Percentiles rank a stretch among this genome's conserved stretches.
These are phyloP conservation scores for Trichoderma sp. DNA, from an alignment of 2,329 filamentous ascomycete genomes.

Conservation along the genomic window DNA sequence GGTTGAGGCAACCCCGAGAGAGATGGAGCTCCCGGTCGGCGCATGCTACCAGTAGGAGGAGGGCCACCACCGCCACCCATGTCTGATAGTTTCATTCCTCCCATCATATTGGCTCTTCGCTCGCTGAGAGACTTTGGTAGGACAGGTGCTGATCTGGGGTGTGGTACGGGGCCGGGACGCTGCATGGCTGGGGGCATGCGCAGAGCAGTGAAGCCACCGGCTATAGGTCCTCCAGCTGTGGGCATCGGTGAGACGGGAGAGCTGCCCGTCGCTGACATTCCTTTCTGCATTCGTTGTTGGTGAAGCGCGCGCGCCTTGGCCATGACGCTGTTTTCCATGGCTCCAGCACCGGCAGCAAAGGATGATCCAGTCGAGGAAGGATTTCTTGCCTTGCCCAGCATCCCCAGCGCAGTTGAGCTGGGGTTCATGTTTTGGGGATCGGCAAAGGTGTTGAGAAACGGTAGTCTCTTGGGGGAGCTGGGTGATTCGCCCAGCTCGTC, in stretches of 20 bases:
- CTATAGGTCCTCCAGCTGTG: conserved; percentile 39
- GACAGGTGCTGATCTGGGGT: conserved; percentile 56
- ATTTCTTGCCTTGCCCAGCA: conserved; percentile 66
- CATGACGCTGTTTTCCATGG: conserved; percentile 46
- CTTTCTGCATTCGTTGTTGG: conserved; percentile 49
- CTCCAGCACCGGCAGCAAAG: conserved; percentile 36
- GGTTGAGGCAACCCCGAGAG: conserved; percentile 44
- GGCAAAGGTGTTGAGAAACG: conserved; percentile 61
- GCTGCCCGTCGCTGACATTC: conserved; percentile 38
- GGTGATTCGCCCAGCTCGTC: conserved; percentile 42
- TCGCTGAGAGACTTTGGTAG: conserved; percentile 64
- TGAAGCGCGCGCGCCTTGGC: conserved; percentile 52
- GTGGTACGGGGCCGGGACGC: conserved; percentile 51
- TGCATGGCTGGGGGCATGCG: conserved; percentile 45
- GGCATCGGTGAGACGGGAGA: conserved; percentile 37
- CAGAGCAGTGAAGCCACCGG: conserved; percentile 50
- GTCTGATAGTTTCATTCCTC: conserved; percentile 60
- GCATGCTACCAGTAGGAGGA: conserved; percentile 31
- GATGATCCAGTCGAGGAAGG: conserved; percentile 47
- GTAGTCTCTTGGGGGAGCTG: conserved; percentile 53
- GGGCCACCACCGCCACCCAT: conserved; percentile 39
- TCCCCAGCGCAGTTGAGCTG: conserved; percentile 81
- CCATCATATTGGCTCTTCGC: conserved; percentile 55
- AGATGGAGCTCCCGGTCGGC: conserved; percentile 44
- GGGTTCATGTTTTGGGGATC: conserved; percentile 68